These are phyloP conservation scores for Alternaria ventricosa DNA, from an alignment of 2,329 filamentous ascomycete genomes.

Conservation along the genomic window DNA sequence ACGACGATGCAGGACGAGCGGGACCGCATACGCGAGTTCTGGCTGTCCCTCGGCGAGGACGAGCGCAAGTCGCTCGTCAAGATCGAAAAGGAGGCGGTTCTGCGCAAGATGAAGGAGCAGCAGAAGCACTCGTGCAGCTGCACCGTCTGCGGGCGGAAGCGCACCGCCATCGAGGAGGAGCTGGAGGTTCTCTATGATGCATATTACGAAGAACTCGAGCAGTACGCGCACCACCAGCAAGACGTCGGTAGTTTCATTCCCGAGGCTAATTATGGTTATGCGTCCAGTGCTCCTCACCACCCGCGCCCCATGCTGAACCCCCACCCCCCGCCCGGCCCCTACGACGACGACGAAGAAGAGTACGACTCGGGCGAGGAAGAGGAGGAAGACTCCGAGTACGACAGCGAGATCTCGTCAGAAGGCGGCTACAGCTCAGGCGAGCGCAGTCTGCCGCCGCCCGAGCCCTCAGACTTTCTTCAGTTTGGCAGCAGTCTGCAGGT, in stretches of 20 bases:
- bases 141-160: slow-evolving; percentile 93
- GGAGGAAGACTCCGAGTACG: slow-evolving; percentile 57
- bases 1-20: slow-evolving; percentile 93
- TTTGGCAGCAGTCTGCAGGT: slow-evolving; percentile 98
- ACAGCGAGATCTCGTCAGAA: slow-evolving; percentile 68
- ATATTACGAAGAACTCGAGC: slow-evolving; percentile 97
- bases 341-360: slow-evolving; percentile 60
- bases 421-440: slow-evolving; percentile 72
- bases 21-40: slow-evolving; percentile 97
- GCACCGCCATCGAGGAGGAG: slow-evolving; percentile 97
- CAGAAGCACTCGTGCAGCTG: slow-evolving; percentile 99
- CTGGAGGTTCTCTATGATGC: slow-evolving; percentile 97
- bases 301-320: slow-evolving; percentile 64
- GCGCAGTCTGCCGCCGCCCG: slow-evolving; percentile 68
- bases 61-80: slow-evolving; percentile 95
- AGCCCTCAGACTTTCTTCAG: slow-evolving; percentile 87
- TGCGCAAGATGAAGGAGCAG: slow-evolving; percentile 99
- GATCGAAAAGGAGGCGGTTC: slow-evolving; percentile 96
- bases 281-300: slow-evolving; percentile 62
- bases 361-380: slow-evolving; percentile 61
- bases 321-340: slow-evolving; percentile 70
- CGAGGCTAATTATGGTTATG: slow-evolving; percentile 66
- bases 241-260: slow-evolving; percentile 73
- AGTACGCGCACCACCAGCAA: slow-evolving; percentile 89
- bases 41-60: slow-evolving; percentile 91